phyloP scores from a whole-genome alignment of 2,329 filamentous ascomycete species.

The Claviceps sp. region DNA sequence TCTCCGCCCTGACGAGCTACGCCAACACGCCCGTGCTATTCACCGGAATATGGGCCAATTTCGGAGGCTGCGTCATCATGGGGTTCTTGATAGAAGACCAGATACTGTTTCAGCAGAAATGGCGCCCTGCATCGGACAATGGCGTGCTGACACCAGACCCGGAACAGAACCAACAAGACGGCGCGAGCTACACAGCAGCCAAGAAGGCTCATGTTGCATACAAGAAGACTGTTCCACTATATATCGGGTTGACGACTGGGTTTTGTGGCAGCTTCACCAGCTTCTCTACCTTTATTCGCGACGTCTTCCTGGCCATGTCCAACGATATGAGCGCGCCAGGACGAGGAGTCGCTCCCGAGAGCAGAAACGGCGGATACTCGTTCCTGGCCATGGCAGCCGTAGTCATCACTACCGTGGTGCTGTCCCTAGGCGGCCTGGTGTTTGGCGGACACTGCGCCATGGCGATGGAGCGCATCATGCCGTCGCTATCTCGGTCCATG shows the following conservation, averaged over 20 bases:
- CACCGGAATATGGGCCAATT: slow-evolving; percentile 75
- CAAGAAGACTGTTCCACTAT: slow-evolving; percentile 81
- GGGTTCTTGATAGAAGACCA: slow-evolving; percentile 75
- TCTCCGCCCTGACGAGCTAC: slow-evolving; percentile 69
- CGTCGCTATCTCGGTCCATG: slow-evolving; percentile 43
- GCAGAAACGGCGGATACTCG: slow-evolving; percentile 60
- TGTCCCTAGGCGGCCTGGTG: slow-evolving; percentile 57
- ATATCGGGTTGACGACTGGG: slow-evolving; percentile 73
- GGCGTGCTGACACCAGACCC: slow-evolving; percentile 17
- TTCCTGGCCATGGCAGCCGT: slow-evolving; percentile 72
- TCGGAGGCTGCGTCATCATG: slow-evolving; percentile 68
- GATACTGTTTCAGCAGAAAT: slow-evolving; percentile 58
- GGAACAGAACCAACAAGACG: slow-evolving; percentile 25
- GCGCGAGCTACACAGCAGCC: slow-evolving; percentile 27
- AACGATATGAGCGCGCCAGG: slow-evolving; percentile 47
- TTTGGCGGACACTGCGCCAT: slow-evolving; percentile 64
- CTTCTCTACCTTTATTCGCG: slow-evolving; percentile 75
- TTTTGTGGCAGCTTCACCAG: slow-evolving; percentile 86
- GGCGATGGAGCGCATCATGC: slow-evolving; percentile 41
- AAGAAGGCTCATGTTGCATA: slow-evolving; percentile 45
- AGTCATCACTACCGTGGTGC: slow-evolving; percentile 54
- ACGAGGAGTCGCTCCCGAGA: slow-evolving; percentile 22
- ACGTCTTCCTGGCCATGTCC: slow-evolving; percentile 64
- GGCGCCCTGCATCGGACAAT: slow-evolving; percentile 34
- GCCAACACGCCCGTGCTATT: slow-evolving; percentile 63